Evolutionary conservation across 495 filamentous ascomycete species (phyloP), one percentile per base, ranked within the genome.

Genomic region (Penicillium macrosclerotiorum): DNA sequence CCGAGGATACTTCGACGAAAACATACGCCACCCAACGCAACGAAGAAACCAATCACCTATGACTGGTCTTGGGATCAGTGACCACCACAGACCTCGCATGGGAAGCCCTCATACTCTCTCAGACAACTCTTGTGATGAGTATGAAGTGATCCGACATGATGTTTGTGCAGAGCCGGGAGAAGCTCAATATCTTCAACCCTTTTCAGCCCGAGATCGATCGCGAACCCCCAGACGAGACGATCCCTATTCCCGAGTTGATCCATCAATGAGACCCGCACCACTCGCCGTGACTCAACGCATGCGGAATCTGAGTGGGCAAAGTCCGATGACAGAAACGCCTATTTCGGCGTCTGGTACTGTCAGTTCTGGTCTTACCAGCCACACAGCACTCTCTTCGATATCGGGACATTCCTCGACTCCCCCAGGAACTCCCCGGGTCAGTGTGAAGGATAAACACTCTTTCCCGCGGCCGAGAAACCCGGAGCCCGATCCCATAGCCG

Each of bases 241-340:
- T 25, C 33, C 47, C 23, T 58, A 65, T 13, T 52, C n/a, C n/a
- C n/a, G n/a, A n/a, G n/a, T 45, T 8, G 47, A 57, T 43, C 52
- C 47, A 6, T 50, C 60, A 12, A 58, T 65, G n/a, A 67, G 60
- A 55, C 71, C 69, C 1, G 64, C 68, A 5, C 68, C 69, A 8
- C 51, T 74, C 16, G 69, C 71, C 0, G 60, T 72, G 4, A 74
- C 71, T 1, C 67, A 69, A 8, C 63, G 66, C n/a, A 74, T 74
- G 71, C 67, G 71, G n/a, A 64, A 62, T 9, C 51, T 53, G 38
- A 74, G 71, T 29, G 37, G 46, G 5, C 69, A 72, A 44, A 71
- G 65, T 39, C 57, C 50, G 9, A 38, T 47, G 8, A 63, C 63
- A 8, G 64, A 68, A 4, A 50, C 56, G 9, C 37, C 55, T 5